Conservation (phyloP, 2,329 filamentous ascomycete species). For the Ascocoryne sarcoides region DNA sequence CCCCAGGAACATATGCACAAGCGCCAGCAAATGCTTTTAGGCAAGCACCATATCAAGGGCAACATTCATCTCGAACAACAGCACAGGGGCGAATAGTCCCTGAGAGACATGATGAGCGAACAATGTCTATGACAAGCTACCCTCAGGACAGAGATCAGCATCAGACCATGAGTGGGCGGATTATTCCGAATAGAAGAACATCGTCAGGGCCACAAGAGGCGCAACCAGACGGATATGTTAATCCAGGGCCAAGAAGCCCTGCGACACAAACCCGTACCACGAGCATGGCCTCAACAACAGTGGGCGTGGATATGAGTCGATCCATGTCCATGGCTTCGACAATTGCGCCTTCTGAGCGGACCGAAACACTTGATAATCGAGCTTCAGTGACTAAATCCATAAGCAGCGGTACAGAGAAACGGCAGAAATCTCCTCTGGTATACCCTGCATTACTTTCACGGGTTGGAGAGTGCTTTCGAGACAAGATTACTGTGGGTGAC, state of each 20-base stretch:
- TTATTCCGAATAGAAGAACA: slow-evolving; percentile 69
- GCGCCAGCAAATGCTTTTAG: slow-evolving; percentile 69
- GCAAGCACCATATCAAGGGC: slow-evolving; percentile 61
- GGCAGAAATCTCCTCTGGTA: slow-evolving; percentile 64
- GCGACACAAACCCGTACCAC: slow-evolving; percentile 48
- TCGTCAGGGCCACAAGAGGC: slow-evolving; percentile 24
- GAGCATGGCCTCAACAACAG: slow-evolving; percentile 44
- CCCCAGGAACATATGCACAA: slow-evolving; percentile 52
- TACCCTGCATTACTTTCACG: slow-evolving; percentile 92
- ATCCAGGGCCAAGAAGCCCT: slow-evolving; percentile 24
- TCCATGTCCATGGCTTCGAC: slow-evolving; percentile 94
- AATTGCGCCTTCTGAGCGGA: slow-evolving; percentile 53
- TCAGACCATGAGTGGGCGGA: slow-evolving; percentile 87
- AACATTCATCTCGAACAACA: slow-evolving; percentile 63
- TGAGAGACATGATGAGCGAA: slow-evolving; percentile 81
- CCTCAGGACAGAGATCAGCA: slow-evolving; percentile 68
- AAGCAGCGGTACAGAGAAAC: slow-evolving; percentile 23
- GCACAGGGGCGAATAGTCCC: slow-evolving; percentile 87
- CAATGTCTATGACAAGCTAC: slow-evolving; percentile 92
- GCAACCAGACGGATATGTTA: slow-evolving; percentile 20
- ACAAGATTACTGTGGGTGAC: slow-evolving; percentile 77
- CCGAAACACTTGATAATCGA: slow-evolving; percentile 39
- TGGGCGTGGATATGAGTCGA: slow-evolving; percentile 40
- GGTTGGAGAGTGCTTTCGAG: slow-evolving; percentile 85
- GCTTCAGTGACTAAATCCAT: slow-evolving; percentile 43